These are phyloP conservation scores for Teunomyces pallodes DNA, from an alignment of 805 yeast genomes.

Conservation along the genomic window DNA sequence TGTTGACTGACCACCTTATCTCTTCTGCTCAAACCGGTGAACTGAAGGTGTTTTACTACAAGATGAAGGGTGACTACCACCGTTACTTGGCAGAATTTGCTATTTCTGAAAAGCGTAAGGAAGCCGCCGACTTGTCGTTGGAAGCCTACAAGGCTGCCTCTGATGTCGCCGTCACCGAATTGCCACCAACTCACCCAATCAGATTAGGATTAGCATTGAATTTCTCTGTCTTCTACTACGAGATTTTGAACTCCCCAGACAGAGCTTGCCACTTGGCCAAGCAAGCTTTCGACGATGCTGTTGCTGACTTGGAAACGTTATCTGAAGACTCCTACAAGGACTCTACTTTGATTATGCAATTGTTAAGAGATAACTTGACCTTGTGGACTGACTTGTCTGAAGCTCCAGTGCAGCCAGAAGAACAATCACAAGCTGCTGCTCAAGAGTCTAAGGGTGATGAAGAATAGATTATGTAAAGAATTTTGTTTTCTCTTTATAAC, in stretches of 20 bases:
- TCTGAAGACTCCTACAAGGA: conserved; percentile 98
- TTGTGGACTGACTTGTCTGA: conserved; percentile 97
- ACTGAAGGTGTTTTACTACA: conserved; percentile 95
- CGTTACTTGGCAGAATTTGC: conserved; percentile 98
- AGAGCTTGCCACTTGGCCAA: conserved; percentile 98
- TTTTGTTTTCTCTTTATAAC: conserved; percentile 3
- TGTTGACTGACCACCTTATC: conserved; percentile 84
- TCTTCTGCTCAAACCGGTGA: conserved; percentile 96
- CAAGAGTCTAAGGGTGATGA: conserved; percentile 19
- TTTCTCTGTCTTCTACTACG: conserved; percentile 97
- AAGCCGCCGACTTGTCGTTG: conserved; percentile 86
- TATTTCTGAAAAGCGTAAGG: conserved; percentile 84
- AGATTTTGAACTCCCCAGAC: conserved; percentile 96
- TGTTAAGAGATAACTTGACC: conserved; percentile 96
- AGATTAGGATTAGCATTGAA: conserved; percentile 96
- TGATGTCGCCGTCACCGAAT: conserved; percentile 93
- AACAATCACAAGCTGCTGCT: conserved; percentile 16
- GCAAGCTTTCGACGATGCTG: conserved; percentile 98
- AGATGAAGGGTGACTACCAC: conserved; percentile 99
- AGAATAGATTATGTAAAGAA: conserved; percentile 18
- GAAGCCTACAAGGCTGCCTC: conserved; percentile 95
- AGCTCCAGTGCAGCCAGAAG: conserved; percentile 49
- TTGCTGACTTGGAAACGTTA: conserved; percentile 95
- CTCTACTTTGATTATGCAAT: conserved; percentile 97
- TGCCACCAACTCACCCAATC: conserved; percentile 98